Percentiles rank a stretch among this genome's conserved stretches.
Conservation (phyloP, 139 green algal species). For the Chlorokybus atmophyticus region DNA sequence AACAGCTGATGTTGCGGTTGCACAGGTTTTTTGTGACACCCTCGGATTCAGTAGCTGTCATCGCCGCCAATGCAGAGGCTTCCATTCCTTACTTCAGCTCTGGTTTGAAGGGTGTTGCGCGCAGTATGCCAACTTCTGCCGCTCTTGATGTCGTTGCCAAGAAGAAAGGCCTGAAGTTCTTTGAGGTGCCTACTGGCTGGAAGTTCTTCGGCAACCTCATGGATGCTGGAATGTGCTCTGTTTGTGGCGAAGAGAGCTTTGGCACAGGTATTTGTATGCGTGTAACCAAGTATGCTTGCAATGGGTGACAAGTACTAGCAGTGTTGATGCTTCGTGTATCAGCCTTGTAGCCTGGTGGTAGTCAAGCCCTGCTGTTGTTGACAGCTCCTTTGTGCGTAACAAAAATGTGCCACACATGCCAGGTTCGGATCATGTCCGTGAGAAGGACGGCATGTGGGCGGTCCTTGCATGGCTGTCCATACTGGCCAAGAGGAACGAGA, state of each 20-base stretch:
- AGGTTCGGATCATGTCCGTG: slow-evolving; percentile 35
- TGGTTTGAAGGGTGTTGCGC: slow-evolving; percentile 35
- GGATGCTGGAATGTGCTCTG: slow-evolving; percentile 82
- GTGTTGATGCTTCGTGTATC: too few species aligned
- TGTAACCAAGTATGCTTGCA: too few species aligned
- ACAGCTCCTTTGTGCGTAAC: too few species aligned
- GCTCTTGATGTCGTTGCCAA: slow-evolving; percentile 31
- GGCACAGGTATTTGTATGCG: slow-evolving; percentile 25
- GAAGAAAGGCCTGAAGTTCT: slow-evolving; percentile 33
- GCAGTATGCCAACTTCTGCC: slow-evolving; percentile 34
- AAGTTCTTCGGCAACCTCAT: slow-evolving; percentile 99
- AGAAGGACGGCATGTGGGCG: slow-evolving; percentile 43
- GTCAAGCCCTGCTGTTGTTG: too few species aligned
- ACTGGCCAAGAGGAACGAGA: slow-evolving; percentile 30
- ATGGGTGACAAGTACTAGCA: too few species aligned
- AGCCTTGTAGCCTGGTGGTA: too few species aligned
- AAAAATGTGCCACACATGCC: too few species aligned
- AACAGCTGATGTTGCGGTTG: too few species aligned
- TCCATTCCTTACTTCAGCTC: slow-evolving; percentile 36
- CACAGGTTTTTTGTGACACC: slow-evolving; percentile 39
- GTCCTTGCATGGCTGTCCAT: slow-evolving; percentile 43
- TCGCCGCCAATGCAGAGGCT: slow-evolving; percentile 31
- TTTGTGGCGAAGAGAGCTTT: slow-evolving; percentile 56
- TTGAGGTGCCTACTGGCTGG: slow-evolving; percentile 79
- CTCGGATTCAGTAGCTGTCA: slow-evolving; percentile 38